Conservation (phyloP, 75 land plant species). For the Isoetes taiwanensis region DNA sequence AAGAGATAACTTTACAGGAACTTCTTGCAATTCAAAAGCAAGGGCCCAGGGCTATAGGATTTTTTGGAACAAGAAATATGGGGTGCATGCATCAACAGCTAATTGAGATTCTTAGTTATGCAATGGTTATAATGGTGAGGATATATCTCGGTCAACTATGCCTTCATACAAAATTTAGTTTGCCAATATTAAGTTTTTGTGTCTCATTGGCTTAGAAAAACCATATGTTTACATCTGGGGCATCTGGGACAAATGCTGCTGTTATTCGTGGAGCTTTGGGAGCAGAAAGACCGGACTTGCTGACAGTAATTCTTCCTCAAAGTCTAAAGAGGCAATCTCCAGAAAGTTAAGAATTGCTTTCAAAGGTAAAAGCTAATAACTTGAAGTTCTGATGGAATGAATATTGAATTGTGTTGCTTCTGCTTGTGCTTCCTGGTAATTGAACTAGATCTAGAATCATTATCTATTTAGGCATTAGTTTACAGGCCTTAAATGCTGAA, state of each 20-base stretch:
- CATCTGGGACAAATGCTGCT: slow-evolving; percentile 97
- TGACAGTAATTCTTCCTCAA: slow-evolving; percentile 93
- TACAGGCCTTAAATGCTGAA: too few relatives aligned
- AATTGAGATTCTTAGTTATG: slow-evolving; percentile 95
- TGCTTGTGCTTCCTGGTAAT: too few relatives aligned
- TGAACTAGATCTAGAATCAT: too few relatives aligned
- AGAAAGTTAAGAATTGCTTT: slow-evolving; percentile 85
- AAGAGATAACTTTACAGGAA: slow-evolving; percentile 74
- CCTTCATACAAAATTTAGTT: too few relatives aligned
- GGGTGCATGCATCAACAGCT: slow-evolving; percentile 98
- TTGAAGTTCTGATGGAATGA: too few relatives aligned
- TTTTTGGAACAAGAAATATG: slow-evolving; percentile 97
- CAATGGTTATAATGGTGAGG: slow-evolving; percentile 89
- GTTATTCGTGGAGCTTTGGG: slow-evolving; percentile 95
- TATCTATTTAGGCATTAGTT: too few relatives aligned
- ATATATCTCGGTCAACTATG: too few relatives aligned
- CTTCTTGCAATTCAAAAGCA: slow-evolving; percentile 92
- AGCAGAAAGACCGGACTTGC: slow-evolving; percentile 86
- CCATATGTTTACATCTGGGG: slow-evolving; percentile 93
- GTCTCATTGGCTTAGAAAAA: slow-evolving; percentile 88
- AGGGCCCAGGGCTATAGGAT: slow-evolving; percentile 90
- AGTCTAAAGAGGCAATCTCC: slow-evolving; percentile 87
- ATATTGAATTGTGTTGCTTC: too few relatives aligned
- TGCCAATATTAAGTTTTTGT: neutral
- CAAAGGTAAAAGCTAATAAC: slow-evolving; percentile 43